A percentile compares a stretch with the other conserved stretches of the same genome.
phyloP scores from a whole-genome alignment of 228 moss, liverwort and hornwort genomes.

The Sphagnum fallax region DNA sequence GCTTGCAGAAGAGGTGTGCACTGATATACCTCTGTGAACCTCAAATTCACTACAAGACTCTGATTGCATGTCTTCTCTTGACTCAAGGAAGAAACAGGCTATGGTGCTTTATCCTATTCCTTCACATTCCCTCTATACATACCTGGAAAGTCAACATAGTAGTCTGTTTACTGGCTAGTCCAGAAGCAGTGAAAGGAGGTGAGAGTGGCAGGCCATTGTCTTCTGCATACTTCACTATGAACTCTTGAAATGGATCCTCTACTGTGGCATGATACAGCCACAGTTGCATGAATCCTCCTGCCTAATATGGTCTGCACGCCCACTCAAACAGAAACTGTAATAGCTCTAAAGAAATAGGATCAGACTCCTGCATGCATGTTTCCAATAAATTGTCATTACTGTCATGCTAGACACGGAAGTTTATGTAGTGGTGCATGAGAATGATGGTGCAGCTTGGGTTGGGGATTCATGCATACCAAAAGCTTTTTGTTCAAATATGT shows the following conservation, averaged over 20 bases:
- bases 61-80: neutral
- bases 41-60: slow-evolving; percentile 10
- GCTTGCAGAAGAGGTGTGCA: slow-evolving; percentile 81
- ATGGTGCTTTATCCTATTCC: no score
- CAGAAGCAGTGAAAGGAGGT: slow-evolving; percentile 14
- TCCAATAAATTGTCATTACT: neutral
- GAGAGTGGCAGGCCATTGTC: slow-evolving; percentile 12
- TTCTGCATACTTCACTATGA: slow-evolving; percentile 58
- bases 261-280: slow-evolving; percentile 94
- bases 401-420: neutral
- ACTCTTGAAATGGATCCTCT: slow-evolving; percentile 78
- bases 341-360: slow-evolving; percentile 71
- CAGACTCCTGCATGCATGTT: slow-evolving; percentile 57
- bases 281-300: slow-evolving; percentile 64
- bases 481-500: slow-evolving; percentile 83
- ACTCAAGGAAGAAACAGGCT: no score
- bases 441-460: no score
- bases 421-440: no score
- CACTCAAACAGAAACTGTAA: slow-evolving; percentile 84
- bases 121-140: neutral
- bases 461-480: slow-evolving; percentile 34
- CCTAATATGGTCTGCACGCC: slow-evolving; percentile 70
- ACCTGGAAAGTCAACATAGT: slow-evolving; percentile 37
- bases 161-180: slow-evolving; percentile 16
- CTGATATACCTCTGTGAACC: slow-evolving; percentile 59